Percentiles rank a stretch among this genome's conserved stretches.
Conservation (phyloP, 495 filamentous ascomycete species). For the Penicillium odoratum region DNA sequence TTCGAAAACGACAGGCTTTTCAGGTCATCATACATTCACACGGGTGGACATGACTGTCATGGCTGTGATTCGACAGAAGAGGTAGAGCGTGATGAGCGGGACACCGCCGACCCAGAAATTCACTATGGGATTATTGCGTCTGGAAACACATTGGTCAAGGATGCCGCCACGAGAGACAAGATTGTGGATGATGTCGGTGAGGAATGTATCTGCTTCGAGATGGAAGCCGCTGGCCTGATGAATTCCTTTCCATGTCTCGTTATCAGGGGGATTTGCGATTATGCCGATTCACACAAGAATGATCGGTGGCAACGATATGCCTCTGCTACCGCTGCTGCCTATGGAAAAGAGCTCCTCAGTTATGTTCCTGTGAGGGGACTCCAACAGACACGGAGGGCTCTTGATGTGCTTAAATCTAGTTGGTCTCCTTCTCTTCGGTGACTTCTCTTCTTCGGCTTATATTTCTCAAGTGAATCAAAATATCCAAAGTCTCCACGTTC, state of each 20-base stretch:
- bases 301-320: too few species aligned
- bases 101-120: neutral
- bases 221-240: too few species aligned
- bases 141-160: neutral
- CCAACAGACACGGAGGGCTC: neutral
- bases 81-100: conserved; percentile 14
- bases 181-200: neutral
- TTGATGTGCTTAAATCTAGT: neutral
- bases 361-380: too few species aligned
- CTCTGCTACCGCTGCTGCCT: too few species aligned
- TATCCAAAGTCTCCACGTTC: too few species aligned
- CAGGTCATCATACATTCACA: conserved; percentile 3
- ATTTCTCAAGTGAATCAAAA: too few species aligned
- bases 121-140: neutral
- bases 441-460: too few species aligned
- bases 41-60: neutral
- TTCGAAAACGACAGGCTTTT: conserved; percentile 12
- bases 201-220: neutral
- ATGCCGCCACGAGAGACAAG: neutral
- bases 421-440: neutral
- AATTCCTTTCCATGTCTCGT: too few species aligned
- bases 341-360: too few species aligned
- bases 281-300: too few species aligned
- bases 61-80: conserved; percentile 6
- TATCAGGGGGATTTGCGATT: too few species aligned